Percentiles rank a stretch among this genome's conserved stretches.
Evolutionary conservation across 495 filamentous ascomycete genomes (phyloP).

Genomic region (Penicillium atrosanguineum): DNA sequence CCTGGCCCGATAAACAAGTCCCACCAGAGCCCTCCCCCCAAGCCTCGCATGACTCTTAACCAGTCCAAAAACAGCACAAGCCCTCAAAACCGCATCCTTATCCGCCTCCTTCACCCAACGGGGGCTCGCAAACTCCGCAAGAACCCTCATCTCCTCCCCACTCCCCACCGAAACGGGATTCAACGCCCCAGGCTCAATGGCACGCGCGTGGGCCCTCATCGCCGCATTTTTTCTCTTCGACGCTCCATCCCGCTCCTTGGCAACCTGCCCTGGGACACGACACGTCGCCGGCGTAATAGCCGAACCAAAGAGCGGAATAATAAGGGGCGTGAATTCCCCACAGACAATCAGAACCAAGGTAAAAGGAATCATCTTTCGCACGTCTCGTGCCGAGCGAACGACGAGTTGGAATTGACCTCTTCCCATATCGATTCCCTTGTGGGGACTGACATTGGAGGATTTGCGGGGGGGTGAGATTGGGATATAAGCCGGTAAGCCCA

Average conservation of each 20-base stretch:
- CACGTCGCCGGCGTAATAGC: constrained; percentile 74
- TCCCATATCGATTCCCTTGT: constrained; percentile 32
- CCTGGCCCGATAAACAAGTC: constrained; percentile 38
- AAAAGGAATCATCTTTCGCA: constrained; percentile 73
- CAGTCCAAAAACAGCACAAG: constrained; percentile 46
- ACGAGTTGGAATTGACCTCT: constrained; percentile 65
- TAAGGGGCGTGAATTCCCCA: constrained; percentile 80
- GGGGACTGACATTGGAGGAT: constrained; percentile 5
- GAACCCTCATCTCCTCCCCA: constrained; percentile 24
- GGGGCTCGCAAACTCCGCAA: constrained; percentile 23
- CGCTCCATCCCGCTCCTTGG: constrained; percentile 48
- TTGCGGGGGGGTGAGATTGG: constrained; percentile 36
- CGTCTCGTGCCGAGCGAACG: constrained; percentile 62
- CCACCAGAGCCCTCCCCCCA: constrained; percentile 17
- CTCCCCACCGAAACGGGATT: constrained; percentile 11
- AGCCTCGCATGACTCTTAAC: constrained; percentile 39
- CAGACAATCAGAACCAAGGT: constrained; percentile 66
- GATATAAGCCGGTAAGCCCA: constrained; percentile 28
- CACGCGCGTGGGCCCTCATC: constrained; percentile 15
- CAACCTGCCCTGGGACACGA: constrained; percentile 71
- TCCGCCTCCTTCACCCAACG: constrained; percentile 21
- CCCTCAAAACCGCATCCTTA: constrained; percentile 31
- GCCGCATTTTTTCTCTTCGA: constrained; percentile 42
- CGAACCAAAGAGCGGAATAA: constrained; percentile 65
- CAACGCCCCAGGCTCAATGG: constrained; percentile 10